phyloP scores from a whole-genome alignment of 192 early-diverging fungal genomes.

The Mortierella antarctica region DNA sequence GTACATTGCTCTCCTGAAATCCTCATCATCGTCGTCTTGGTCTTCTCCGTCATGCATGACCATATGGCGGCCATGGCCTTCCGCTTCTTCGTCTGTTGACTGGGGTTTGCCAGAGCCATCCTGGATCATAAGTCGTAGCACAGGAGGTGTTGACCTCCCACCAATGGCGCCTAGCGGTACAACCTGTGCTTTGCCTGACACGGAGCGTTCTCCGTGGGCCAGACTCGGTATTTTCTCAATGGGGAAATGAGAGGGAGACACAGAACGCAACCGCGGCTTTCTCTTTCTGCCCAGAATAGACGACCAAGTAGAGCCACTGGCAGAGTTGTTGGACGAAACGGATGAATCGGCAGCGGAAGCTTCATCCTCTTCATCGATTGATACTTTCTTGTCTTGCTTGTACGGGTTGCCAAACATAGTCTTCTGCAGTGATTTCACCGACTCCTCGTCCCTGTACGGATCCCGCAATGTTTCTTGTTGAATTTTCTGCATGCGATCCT shows the following conservation, averaged over 20 bases:
- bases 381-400: conserved; percentile 61
- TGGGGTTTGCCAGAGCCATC: conserved; percentile 29
- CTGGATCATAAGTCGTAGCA: conserved; percentile 25
- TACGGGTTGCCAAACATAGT: conserved; percentile 87
- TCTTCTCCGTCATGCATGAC: conserved; percentile 53
- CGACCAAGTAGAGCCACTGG: conserved; percentile 31
- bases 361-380: conserved; percentile 60
- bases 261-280: conserved; percentile 38
- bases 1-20: conserved; percentile 49
- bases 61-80: conserved; percentile 12
- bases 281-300: conserved; percentile 39
- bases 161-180: conserved; percentile 20
- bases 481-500: conserved; percentile 63
- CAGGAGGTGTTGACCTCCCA: not conserved
- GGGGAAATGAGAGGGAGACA: conserved; percentile 42
- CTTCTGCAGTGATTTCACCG: conserved; percentile 59
- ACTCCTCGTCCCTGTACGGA: conserved; percentile 75
- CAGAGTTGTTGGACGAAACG: conserved; percentile 15
- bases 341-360: conserved; percentile 33
- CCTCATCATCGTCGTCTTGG: conserved; percentile 47
- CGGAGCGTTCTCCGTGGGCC: conserved; percentile 14
- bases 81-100: not conserved
- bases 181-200: conserved; percentile 26
- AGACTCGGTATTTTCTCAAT: conserved; percentile 40
- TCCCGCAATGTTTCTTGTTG: conserved; percentile 68